phyloP scores from a whole-genome alignment of 768 basidiomycete species.

The Neoboletus magnificus region DNA sequence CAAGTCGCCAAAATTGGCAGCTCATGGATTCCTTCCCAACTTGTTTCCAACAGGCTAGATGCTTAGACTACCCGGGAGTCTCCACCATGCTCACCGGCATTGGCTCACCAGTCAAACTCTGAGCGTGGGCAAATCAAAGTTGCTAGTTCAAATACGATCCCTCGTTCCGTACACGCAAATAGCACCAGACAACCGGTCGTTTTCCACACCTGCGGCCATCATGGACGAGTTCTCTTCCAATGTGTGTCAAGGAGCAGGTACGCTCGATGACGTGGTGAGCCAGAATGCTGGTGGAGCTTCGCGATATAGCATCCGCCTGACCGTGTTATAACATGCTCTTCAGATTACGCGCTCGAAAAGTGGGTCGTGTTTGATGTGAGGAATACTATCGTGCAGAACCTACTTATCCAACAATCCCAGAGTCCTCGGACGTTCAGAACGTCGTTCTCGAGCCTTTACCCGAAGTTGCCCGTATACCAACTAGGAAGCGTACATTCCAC shows the following conservation, averaged over 20 bases:
- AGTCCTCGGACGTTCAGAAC: constrained; percentile 16
- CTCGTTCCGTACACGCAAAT: background rate
- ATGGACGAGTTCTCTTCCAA: constrained; percentile 5
- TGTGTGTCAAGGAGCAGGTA: background rate
- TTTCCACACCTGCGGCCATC: background rate
- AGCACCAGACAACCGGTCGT: background rate
- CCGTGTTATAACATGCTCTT: background rate
- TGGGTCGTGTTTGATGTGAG: constrained; percentile 1
- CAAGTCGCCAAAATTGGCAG: background rate
- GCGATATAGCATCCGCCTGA: background rate
- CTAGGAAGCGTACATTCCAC: constrained; percentile 34
- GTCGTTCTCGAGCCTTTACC: constrained; percentile 16
- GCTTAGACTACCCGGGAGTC: constrained; percentile 1
- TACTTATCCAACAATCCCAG: constrained; percentile 10
- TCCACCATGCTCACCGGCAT: background rate
- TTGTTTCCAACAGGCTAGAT: constrained; percentile 2
- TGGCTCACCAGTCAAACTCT: background rate
- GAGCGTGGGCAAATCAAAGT: background rate
- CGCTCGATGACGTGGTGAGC: constrained; percentile 22
- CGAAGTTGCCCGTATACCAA: constrained; percentile 26
- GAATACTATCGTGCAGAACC: background rate
- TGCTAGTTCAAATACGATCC: background rate
- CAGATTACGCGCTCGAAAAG: constrained; percentile 24
- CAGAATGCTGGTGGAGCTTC: background rate
- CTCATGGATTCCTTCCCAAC: background rate